Conservation (phyloP, 176 grass and related monocot genomes). For the Oryza longistaminata region DNA sequence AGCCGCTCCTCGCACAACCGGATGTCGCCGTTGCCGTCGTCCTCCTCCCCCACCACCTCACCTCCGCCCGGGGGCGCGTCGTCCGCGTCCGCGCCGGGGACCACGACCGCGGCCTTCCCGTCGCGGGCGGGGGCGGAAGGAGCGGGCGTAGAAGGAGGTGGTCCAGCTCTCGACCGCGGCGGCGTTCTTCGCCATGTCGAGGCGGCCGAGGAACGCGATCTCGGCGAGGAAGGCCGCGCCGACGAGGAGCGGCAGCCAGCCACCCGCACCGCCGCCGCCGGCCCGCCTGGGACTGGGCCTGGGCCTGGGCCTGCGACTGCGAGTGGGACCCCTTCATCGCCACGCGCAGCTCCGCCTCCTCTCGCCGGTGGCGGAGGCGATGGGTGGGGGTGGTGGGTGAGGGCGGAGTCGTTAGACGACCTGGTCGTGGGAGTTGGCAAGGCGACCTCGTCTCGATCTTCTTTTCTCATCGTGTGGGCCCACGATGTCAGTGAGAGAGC, state of each 20-base stretch:
- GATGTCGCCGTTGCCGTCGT: conserved; percentile 12
- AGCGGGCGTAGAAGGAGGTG: conserved; percentile 70
- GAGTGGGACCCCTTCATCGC: conserved; percentile 43
- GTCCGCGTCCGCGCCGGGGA: background rate
- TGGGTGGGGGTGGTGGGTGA: background rate
- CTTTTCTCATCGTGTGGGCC: background rate
- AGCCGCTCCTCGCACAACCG: conserved; percentile 64
- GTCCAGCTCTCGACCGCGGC: conserved; percentile 72
- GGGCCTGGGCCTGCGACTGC: conserved; percentile 34
- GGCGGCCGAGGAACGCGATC: conserved; percentile 75
- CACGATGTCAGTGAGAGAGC: background rate
- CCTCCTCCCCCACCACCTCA: background rate
- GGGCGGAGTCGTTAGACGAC: conserved; percentile 1
- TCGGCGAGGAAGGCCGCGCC: conserved; percentile 75
- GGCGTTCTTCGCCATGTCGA: conserved; percentile 94
- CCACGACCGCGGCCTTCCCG: background rate
- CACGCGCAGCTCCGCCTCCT: background rate
- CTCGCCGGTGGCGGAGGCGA: conserved; percentile 24
- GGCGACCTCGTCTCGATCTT: background rate
- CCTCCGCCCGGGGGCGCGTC: background rate
- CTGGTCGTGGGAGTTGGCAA: background rate
- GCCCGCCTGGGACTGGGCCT: conserved; percentile 30
- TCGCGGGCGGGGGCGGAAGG: conserved; percentile 4
- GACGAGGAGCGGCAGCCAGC: conserved; percentile 67
- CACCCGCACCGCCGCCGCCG: conserved; percentile 55